Evolutionary conservation across 2,329 filamentous ascomycete species (phyloP).

Genomic region (Scopulariopsis brevicaulis): DNA sequence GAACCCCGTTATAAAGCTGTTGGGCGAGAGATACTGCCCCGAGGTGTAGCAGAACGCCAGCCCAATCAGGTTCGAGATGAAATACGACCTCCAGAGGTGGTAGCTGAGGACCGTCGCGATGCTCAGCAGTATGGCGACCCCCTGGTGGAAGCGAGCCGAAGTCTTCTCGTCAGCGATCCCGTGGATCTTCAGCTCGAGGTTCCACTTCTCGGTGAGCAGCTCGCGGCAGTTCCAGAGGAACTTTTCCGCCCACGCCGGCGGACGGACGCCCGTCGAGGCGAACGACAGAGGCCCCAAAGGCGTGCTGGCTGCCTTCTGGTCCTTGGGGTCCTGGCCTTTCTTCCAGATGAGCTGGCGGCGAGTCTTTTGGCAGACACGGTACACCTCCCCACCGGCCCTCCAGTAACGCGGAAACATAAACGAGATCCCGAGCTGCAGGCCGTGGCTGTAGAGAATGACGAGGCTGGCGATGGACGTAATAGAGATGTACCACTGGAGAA

Average conservation of each 20-base stretch:
- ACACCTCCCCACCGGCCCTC: conserved; percentile 29
- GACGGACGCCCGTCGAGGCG: not conserved
- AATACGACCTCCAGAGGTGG: conserved; percentile 46
- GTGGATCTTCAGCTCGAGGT: conserved; percentile 35
- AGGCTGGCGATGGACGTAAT: conserved; percentile 69
- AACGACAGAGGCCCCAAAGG: conserved; percentile 16
- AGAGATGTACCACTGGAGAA: conserved; percentile 76
- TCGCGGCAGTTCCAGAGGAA: conserved; percentile 38
- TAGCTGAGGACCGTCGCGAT: conserved; percentile 47
- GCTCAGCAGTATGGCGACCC: conserved; percentile 43
- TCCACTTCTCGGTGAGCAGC: conserved; percentile 39
- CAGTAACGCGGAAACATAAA: conserved; percentile 68
- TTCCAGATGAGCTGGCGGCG: conserved; percentile 7
- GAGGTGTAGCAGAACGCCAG: conserved; percentile 79
- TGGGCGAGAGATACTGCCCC: conserved; percentile 76
- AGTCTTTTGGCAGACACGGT: conserved; percentile 23
- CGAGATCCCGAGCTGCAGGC: conserved; percentile 49
- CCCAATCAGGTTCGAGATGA: conserved; percentile 75
- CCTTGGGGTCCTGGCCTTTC: not conserved
- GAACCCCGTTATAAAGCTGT: conserved; percentile 73
- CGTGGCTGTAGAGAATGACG: conserved; percentile 62
- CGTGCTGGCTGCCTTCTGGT: not conserved
- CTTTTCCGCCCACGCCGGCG: conserved; percentile 4
- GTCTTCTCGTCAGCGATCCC: conserved; percentile 31
- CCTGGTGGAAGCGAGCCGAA: conserved; percentile 42